phyloP scores from a whole-genome alignment of 2,329 filamentous ascomycete species.

The Coniochaeta sp. region DNA sequence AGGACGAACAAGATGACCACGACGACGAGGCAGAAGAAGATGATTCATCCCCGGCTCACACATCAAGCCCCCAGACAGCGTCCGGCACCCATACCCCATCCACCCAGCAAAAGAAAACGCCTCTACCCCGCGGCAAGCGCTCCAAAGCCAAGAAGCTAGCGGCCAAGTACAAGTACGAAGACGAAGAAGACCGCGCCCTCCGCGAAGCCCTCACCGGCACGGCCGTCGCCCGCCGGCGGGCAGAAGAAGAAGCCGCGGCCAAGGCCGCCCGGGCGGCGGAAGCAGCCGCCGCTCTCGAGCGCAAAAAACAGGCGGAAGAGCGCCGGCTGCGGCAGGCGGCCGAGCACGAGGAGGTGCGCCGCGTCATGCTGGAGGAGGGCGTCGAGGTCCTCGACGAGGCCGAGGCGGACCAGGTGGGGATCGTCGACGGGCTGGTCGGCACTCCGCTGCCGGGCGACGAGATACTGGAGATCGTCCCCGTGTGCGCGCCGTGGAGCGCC shows the following conservation, averaged over 20 bases:
- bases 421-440: conserved; percentile 67
- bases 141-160: conserved; percentile 82
- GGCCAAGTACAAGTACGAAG: conserved; percentile 85
- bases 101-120: conserved; percentile 33
- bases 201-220: conserved; percentile 85
- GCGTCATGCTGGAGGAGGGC: conserved; percentile 50
- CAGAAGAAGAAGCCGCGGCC: conserved; percentile 59
- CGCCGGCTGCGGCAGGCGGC: conserved; percentile 68
- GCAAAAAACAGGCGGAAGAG: conserved; percentile 73
- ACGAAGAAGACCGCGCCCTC: conserved; percentile 82
- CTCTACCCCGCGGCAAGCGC: conserved; percentile 64
- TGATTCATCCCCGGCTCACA: conserved; percentile 22
- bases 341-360: conserved; percentile 65
- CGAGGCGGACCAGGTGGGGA: conserved; percentile 43
- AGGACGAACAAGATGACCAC: conserved; percentile 24
- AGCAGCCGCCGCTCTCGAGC: conserved; percentile 61
- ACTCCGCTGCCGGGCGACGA: conserved; percentile 76
- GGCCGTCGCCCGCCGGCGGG: conserved; percentile 56
- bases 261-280: conserved; percentile 67
- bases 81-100: conserved; percentile 16
- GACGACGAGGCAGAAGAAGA: conserved; percentile 14
- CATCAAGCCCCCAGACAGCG: conserved; percentile 4
- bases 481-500: conserved; percentile 59
- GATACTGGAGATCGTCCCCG: conserved; percentile 57
- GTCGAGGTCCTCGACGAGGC: conserved; percentile 53